Percentiles rank a stretch among this genome's conserved stretches.
phyloP scores from a whole-genome alignment of 2,329 filamentous ascomycete species.

The Fusarium sp. region DNA sequence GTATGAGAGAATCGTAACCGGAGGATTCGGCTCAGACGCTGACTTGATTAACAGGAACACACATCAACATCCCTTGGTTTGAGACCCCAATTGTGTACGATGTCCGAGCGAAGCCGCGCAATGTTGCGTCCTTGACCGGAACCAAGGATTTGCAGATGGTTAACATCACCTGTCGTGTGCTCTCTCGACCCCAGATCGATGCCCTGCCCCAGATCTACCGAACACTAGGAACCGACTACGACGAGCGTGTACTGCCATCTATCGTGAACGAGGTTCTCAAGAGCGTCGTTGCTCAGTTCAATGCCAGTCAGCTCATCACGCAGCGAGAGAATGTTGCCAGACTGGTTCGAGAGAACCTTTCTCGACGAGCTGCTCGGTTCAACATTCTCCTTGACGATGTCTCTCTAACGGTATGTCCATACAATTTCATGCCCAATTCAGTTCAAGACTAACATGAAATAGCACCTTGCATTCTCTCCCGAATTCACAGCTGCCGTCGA shows the following conservation, averaged over 20 bases:
- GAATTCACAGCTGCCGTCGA: slow-evolving; percentile 81
- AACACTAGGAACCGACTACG: slow-evolving; percentile 94
- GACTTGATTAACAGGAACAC: slow-evolving; percentile 75
- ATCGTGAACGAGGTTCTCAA: slow-evolving; percentile 99
- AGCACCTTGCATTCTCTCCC: slow-evolving; percentile 80
- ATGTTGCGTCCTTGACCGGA: slow-evolving; percentile 95
- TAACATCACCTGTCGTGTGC: slow-evolving; percentile 99
- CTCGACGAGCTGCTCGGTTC: slow-evolving; percentile 91
- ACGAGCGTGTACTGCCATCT: slow-evolving; percentile 94
- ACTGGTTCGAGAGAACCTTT: slow-evolving; percentile 92
- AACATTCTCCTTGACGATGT: slow-evolving; percentile 99
- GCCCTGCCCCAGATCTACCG: slow-evolving; percentile 97
- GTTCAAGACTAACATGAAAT: slow-evolving; percentile 15
- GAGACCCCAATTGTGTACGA: slow-evolving; percentile 98
- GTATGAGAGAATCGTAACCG: slow-evolving; percentile 60
- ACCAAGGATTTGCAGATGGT: slow-evolving; percentile 99
- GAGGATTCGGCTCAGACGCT: slow-evolving; percentile 36
- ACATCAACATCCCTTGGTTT: slow-evolving; percentile 95
- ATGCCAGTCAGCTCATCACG: slow-evolving; percentile 97
- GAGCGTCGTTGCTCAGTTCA: slow-evolving; percentile 99
- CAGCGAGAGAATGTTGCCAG: slow-evolving; percentile 97
- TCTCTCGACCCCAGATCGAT: slow-evolving; percentile 88
- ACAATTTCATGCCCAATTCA: not conserved
- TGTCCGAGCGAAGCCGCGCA: slow-evolving; percentile 96
- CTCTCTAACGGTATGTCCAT: slow-evolving; percentile 82